These are phyloP conservation scores for Scheffersomyces coipomensis DNA, from an alignment of 805 yeast genomes.

Conservation along the genomic window DNA sequence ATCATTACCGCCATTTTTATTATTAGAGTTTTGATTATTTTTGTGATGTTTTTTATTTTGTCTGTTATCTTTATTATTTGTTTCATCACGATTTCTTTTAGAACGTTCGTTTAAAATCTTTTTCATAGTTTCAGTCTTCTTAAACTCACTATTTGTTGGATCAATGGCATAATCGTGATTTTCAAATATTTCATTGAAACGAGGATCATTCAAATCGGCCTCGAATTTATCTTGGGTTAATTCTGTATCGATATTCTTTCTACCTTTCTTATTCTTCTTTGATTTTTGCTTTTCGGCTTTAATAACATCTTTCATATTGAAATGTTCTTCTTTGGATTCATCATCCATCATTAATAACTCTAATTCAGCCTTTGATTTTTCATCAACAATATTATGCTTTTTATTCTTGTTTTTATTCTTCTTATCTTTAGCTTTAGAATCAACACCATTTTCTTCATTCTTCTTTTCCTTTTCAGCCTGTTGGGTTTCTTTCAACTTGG, in stretches of 20 bases:
- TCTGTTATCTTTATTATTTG: slow-evolving; percentile 7
- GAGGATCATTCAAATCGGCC: slow-evolving; percentile 75
- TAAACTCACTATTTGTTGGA: slow-evolving; percentile 87
- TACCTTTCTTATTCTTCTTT: slow-evolving; percentile 42
- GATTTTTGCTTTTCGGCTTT: slow-evolving; percentile 71
- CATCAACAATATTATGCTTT: slow-evolving; percentile 15
- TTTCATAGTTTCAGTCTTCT: slow-evolving; percentile 84
- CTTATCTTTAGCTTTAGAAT: slow-evolving; percentile 12
- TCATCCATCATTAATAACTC: slow-evolving; percentile 74
- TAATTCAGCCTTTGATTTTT: slow-evolving; percentile 55
- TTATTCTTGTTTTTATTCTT: slow-evolving; percentile 31
- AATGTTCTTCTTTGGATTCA: slow-evolving; percentile 52
- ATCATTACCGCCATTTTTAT: slow-evolving; percentile 1
- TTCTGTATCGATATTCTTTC: slow-evolving; percentile 51
- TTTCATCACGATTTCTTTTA: slow-evolving; percentile 39
- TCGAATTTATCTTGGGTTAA: slow-evolving; percentile 50
- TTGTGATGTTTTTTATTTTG: slow-evolving; percentile 11
- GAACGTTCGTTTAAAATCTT: slow-evolving; percentile 74
- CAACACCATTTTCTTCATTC: slow-evolving; percentile 17
- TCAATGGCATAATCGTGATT: slow-evolving; percentile 92
- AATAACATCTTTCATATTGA: slow-evolving; percentile 73
- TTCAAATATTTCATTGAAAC: slow-evolving; percentile 87
- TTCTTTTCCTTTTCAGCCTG: slow-evolving; percentile 42
- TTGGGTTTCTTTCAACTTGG: slow-evolving; percentile 63
- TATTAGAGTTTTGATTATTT: neutral